Evolutionary conservation across 2,329 filamentous ascomycete species (phyloP).

Genomic region (Fusarium mundagurra): DNA sequence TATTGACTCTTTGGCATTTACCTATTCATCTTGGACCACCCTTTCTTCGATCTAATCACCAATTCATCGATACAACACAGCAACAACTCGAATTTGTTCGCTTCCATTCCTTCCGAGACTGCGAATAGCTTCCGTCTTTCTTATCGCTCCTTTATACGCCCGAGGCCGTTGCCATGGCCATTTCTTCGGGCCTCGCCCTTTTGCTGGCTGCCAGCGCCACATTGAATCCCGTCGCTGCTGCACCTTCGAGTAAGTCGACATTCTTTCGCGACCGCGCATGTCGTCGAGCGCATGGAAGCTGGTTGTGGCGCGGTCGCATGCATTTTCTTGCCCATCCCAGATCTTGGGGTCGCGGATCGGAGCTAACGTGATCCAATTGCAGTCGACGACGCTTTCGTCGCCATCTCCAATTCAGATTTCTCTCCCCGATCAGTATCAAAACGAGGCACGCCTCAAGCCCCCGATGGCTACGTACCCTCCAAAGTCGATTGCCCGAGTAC

Average conservation of each 20-base stretch:
- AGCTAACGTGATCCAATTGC: constrained; percentile 26
- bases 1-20: neutral
- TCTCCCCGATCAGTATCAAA: constrained; percentile 23
- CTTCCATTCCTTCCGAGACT: neutral
- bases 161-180: constrained; percentile 29
- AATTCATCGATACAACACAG: constrained; percentile 5
- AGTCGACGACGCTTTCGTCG: constrained; percentile 30
- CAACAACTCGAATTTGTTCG: neutral
- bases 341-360: neutral
- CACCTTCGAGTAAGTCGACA: constrained; percentile 32
- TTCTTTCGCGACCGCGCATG: neutral
- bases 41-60: neutral
- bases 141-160: neutral
- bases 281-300: neutral
- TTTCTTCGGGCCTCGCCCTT: constrained; percentile 38
- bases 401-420: constrained; percentile 30
- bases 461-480: constrained; percentile 74
- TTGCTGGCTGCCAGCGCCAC: constrained; percentile 41
- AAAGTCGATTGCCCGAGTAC: constrained; percentile 73
- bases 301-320: neutral
- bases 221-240: constrained; percentile 30
- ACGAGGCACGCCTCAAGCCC: constrained; percentile 47
- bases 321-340: neutral
- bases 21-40: neutral
- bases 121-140: constrained; percentile 1